Evolutionary conservation across 2,329 filamentous ascomycete species (phyloP).

Genomic region (Mycosphaerella sp.): DNA sequence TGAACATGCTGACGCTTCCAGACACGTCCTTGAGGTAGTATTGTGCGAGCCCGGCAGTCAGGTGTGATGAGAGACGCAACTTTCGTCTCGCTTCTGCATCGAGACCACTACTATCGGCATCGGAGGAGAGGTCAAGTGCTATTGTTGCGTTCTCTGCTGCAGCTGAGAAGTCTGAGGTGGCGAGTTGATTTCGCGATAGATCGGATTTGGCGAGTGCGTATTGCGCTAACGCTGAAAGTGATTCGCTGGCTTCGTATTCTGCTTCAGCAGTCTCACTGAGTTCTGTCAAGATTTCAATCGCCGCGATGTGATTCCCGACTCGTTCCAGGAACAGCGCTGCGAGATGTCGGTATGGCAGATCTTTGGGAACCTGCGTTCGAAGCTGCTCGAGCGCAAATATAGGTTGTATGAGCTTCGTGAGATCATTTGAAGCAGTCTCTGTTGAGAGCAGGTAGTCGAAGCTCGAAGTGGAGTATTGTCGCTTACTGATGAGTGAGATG

Average conservation of each 20-base stretch:
- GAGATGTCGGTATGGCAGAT: conserved; percentile 70
- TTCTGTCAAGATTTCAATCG: conserved; percentile 57
- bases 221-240: conserved; percentile 61
- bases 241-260: conserved; percentile 80
- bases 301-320: conserved; percentile 59
- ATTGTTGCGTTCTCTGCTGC: conserved; percentile 76
- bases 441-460: conserved; percentile 73
- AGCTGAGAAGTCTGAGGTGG: conserved; percentile 55
- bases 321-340: conserved; percentile 76
- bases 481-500: conserved; percentile 64
- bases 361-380: conserved; percentile 61
- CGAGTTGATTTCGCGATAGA: conserved; percentile 75
- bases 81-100: conserved; percentile 59
- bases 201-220: conserved; percentile 84
- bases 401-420: conserved; percentile 67
- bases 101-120: conserved; percentile 59
- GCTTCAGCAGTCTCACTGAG: conserved; percentile 68
- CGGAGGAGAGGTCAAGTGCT: conserved; percentile 70
- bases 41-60: conserved; percentile 77
- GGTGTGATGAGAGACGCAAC: conserved; percentile 72
- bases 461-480: conserved; percentile 70
- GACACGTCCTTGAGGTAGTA: conserved; percentile 64
- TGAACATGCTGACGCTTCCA: conserved; percentile 71
- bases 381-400: conserved; percentile 85
- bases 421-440: conserved; percentile 46